Base-by-base conservation (phyloP, 176 grass and related monocot genomes). In the Ampelocalamus luodianensis region DNA sequence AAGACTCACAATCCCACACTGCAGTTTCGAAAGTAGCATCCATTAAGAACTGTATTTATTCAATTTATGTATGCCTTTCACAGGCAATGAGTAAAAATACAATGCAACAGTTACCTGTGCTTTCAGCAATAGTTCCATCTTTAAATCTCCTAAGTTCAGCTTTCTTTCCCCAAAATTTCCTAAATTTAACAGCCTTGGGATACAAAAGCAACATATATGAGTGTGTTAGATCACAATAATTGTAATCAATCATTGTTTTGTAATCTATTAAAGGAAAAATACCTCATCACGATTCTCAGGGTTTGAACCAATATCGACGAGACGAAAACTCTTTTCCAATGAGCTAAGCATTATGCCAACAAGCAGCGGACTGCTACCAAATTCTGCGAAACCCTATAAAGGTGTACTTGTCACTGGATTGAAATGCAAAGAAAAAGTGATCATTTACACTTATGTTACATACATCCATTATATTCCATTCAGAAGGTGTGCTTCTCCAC, bases 111-210 rank as follows among this genome's bases (percentile, higher is more conserved):
- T 83, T 89, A 87, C 95, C 95, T 90, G 91, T 93, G 92, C 95
- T 97, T 85, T 98, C 96, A 65, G 89, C 96, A 90, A 95, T 98
- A 59, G 87, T 90, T 79, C 96, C 96, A 68, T 98, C 96, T 83
- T 90, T 98, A 86, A 92, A 98, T 90, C 93, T 90, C 83, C 93
- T 89, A 85, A 98, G 96, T 85, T 98, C 96, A 78, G 96, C 87
- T 88, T 95, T 96, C 84, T 96, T 86, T 72, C 91, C 93, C 91
- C 96, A 99, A 85, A 99, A 92, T 92, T 87, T 92, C 80, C 93
- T 85, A 84, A 96, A 99, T 85, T 94, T 90, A 36, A 80, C 37
- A 76, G 39, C 91, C 95, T 97, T 83, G 50, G 65, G 42, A 81
- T 79, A 67, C 65, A 68, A 68, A 56, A 70, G 72, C 79, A 85